phyloP scores from a whole-genome alignment of 768 basidiomycete species.

The Boletus huronensis region DNA sequence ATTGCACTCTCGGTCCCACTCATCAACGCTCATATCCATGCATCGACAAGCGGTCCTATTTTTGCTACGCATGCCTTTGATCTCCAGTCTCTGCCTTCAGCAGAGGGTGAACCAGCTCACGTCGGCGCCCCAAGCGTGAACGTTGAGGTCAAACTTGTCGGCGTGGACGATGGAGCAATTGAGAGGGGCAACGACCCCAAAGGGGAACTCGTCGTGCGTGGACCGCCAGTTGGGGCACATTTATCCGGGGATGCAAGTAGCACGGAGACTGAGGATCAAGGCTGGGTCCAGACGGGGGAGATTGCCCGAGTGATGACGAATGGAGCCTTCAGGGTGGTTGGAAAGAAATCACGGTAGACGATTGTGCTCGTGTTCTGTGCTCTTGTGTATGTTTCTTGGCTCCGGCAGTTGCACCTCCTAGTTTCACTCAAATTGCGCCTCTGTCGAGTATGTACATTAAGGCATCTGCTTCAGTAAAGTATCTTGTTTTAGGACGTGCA shows the following conservation, averaged over 20 bases:
- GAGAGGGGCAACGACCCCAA: slow-evolving; percentile 65
- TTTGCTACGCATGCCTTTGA: slow-evolving; percentile 84
- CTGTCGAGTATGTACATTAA: not conserved
- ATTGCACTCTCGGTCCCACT: slow-evolving; percentile 76
- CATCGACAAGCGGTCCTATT: slow-evolving; percentile 68
- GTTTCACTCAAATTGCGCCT: not conserved
- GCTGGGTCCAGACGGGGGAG: slow-evolving; percentile 46
- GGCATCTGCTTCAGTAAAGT: not conserved
- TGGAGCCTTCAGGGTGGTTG: slow-evolving; percentile 53
- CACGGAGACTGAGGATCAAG: slow-evolving; percentile 38
- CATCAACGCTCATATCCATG: slow-evolving; percentile 60
- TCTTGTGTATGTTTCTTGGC: not conserved
- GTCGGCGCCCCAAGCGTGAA: slow-evolving; percentile 84
- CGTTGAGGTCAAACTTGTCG: slow-evolving; percentile 76
- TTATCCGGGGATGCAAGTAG: slow-evolving; percentile 28
- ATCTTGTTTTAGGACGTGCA: not conserved
- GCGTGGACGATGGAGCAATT: slow-evolving; percentile 59
- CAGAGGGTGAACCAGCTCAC: slow-evolving; percentile 37
- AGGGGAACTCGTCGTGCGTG: slow-evolving; percentile 61
- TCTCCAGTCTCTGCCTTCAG: slow-evolving; percentile 64
- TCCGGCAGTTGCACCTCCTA: not conserved
- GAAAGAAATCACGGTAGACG: slow-evolving; percentile 5
- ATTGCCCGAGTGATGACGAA: slow-evolving; percentile 56
- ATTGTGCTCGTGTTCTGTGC: not conserved
- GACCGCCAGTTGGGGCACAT: slow-evolving; percentile 66